Conservation (phyloP, 352 stramenopile genomes). For the Phytophthora fragariaefolia region DNA sequence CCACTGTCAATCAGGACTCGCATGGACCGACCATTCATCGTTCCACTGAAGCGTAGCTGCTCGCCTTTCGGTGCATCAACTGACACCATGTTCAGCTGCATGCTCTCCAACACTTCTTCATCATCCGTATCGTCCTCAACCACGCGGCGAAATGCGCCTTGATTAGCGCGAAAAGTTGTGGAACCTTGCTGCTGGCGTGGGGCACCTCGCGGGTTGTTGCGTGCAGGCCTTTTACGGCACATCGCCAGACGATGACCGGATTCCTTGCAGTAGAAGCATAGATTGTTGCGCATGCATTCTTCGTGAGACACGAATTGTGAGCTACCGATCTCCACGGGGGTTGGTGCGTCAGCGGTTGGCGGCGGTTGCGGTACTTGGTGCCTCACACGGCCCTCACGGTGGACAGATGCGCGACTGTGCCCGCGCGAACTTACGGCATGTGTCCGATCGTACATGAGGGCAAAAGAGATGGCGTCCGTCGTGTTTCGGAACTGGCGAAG, state of each 20-base stretch:
- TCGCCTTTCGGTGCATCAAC: not conserved
- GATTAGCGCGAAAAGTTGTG: not conserved
- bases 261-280: conserved; percentile 23
- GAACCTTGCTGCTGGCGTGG: not conserved
- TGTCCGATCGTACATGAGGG: too few relatives aligned
- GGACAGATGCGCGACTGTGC: not conserved
- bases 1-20: not conserved
- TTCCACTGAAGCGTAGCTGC: not conserved
- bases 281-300: not conserved
- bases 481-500: conserved; percentile 9
- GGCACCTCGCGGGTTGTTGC: not conserved
- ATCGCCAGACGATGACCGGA: not conserved
- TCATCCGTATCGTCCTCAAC: not conserved
- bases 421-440: not conserved
- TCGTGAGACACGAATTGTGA: not conserved
- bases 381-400: too few relatives aligned
- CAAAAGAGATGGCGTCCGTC: conserved; percentile 3
- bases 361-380: too few relatives aligned
- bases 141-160: not conserved
- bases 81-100: not conserved
- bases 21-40: not conserved
- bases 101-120: not conserved
- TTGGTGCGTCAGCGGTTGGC: not conserved
- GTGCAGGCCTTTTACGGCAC: conserved; percentile 2
- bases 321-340: not conserved